Evolutionary conservation across 805 yeast species (phyloP), one percentile per base, ranked within the genome.

Genomic region (Debaryomyces castellii): DNA sequence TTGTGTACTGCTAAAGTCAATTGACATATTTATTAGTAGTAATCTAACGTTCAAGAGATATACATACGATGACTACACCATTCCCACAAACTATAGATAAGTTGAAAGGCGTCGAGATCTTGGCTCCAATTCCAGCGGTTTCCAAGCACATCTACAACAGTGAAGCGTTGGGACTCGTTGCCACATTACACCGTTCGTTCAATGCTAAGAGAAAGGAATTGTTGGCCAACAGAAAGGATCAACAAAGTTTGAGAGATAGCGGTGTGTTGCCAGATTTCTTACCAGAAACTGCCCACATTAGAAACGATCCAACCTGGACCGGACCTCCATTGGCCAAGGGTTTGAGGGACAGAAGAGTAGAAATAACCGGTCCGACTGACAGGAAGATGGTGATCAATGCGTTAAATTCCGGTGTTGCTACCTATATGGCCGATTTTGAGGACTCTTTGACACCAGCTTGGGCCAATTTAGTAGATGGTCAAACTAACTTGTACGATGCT

Each of bases 401-500:
- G 2, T 75, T 87, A 62, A 87, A 87, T 67, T 82, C 91, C 0
- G 75, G 78, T 44, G 94, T 87, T 37, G 85, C 85, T 51, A 86
- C 94, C 24, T 87, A 87, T 63, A 87, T 87, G 94, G 83, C 89
- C 36, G 95, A 87, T 71, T 85, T 87, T 58, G 95, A 87, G 66
- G 94, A 87, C 65, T 85, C 91, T 14, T 80, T 87, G 56, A 81
- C 92, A 16, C 95, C 95, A 56, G 86, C 95, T 22, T 87, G 94
- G 94, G 67, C 69, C 51, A 87, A 85, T 66, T 76, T 85, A 73
- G 78, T 86, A 45, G 87, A 85, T 58, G 95, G 94, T 43, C 94
- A 87, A 67, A 88, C 83, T 46, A 85, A 87, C 62, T 67, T 87
- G 58, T 85, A 76, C 61, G 95, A 87, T 60, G 91, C 83, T 16